Evolutionary conservation across 2,329 filamentous ascomycete genomes (phyloP).

Genomic region (Alternaria ethzedia): DNA sequence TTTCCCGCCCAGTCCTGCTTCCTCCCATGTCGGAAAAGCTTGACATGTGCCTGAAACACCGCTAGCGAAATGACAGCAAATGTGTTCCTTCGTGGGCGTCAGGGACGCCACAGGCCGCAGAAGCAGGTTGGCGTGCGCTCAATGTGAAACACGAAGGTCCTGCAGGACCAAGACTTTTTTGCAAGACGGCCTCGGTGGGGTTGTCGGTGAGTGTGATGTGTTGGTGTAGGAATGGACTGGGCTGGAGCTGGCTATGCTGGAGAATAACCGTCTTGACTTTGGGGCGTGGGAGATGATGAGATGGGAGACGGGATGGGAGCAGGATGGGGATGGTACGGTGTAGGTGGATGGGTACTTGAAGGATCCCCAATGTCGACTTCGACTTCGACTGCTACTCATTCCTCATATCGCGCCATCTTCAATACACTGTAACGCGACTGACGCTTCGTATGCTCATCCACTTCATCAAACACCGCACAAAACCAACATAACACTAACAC

Average conservation of each 20-base stretch:
- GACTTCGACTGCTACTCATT: neutral
- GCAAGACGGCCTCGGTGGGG: neutral
- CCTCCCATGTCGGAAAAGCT: neutral
- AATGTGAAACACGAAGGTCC: neutral
- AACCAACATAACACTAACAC: neutral
- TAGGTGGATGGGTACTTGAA: neutral
- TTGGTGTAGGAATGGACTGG: neutral
- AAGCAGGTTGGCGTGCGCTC: neutral
- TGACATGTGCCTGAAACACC: neutral
- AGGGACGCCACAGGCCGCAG: neutral
- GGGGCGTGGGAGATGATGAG: neutral
- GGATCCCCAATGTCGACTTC: neutral
- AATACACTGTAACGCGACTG: neutral
- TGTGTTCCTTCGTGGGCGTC: no score
- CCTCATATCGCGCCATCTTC: accelerated
- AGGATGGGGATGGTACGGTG: neutral
- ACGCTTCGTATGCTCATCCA: neutral
- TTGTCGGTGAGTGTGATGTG: neutral
- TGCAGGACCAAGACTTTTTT: neutral
- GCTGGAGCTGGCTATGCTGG: neutral
- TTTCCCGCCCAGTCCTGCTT: neutral
- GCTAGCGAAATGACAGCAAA: neutral
- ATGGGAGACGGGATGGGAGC: no score
- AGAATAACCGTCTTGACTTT: neutral
- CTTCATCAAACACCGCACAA: neutral